Percentiles rank a stretch among this genome's conserved stretches.
phyloP scores from a whole-genome alignment of 2,329 filamentous ascomycete species.

The Coniochaeta sp. region DNA sequence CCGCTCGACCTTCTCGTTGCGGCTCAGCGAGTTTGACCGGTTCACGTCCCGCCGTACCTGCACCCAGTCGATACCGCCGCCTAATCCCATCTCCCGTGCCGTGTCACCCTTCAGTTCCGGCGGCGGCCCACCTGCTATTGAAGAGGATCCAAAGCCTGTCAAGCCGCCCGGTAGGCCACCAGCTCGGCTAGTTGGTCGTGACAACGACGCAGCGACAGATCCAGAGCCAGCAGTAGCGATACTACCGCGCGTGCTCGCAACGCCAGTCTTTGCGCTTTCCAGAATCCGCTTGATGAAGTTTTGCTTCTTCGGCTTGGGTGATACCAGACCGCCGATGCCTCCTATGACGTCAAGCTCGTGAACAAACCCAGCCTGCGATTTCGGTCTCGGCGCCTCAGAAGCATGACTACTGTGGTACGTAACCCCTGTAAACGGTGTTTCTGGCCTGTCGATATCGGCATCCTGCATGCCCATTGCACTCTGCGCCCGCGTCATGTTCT shows the following conservation, averaged over 20 bases:
- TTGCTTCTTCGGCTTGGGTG: constrained; percentile 72
- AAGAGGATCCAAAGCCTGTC: neutral
- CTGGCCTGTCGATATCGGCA: constrained; percentile 47
- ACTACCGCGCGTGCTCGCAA: constrained; percentile 80
- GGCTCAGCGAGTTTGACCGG: constrained; percentile 85
- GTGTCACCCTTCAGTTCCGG: constrained; percentile 33
- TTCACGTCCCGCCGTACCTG: constrained; percentile 95
- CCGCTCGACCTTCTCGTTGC: constrained; percentile 77
- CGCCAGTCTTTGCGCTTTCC: constrained; percentile 87
- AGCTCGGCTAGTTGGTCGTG: constrained; percentile 19
- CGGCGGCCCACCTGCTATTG: neutral
- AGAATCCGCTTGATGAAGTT: constrained; percentile 96
- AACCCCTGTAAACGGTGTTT: constrained; percentile 66
- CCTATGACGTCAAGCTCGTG: constrained; percentile 52
- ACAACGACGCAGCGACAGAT: constrained; percentile 41
- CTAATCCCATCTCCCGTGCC: constrained; percentile 65
- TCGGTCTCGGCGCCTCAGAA: constrained; percentile 49
- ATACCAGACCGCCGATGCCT: constrained; percentile 69
- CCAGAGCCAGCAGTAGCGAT: constrained; percentile 55
- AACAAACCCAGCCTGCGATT: constrained; percentile 59
- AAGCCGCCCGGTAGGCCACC: constrained; percentile 16
- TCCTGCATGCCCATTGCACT: constrained; percentile 59
- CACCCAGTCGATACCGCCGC: constrained; percentile 76
- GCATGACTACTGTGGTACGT: constrained; percentile 88
- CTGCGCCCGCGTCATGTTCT: constrained; percentile 49